Evolutionary conservation across 208 protist genomes (phyloP).

Genomic region (Herpetomonas samuelpessoai): DNA sequence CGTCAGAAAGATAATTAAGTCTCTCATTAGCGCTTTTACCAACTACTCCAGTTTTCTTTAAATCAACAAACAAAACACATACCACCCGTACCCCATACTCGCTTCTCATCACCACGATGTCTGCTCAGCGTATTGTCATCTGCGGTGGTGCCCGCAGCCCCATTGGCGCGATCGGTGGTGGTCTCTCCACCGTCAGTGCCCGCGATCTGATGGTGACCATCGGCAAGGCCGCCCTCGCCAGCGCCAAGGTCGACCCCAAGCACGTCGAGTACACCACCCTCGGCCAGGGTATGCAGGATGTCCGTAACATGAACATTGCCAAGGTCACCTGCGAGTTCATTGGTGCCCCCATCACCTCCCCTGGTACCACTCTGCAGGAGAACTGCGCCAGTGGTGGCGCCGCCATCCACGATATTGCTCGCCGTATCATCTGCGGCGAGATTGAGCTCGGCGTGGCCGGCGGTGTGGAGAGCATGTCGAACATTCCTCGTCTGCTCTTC

Average conservation of each 20-base stretch:
- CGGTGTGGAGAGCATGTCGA: conserved; percentile 65
- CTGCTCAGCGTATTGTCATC: conserved; percentile 36
- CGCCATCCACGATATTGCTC: conserved; percentile 58
- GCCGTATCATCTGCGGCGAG: conserved; percentile 42
- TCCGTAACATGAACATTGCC: conserved; percentile 56
- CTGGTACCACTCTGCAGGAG: conserved; percentile 55
- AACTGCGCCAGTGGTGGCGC: conserved; percentile 63
- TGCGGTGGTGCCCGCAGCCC: conserved; percentile 44
- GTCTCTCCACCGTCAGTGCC: conserved; percentile 27
- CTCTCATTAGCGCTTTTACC: too few species aligned
- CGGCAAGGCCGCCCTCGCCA: conserved; percentile 28
- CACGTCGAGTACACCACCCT: conserved; percentile 54
- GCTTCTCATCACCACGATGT: conserved; percentile 14
- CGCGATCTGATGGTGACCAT: conserved; percentile 30
- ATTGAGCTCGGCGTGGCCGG: conserved; percentile 55
- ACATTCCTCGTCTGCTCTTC: conserved; percentile 53
- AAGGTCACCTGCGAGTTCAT: conserved; percentile 33
- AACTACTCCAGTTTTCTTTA: too few species aligned
- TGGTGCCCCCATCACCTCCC: conserved; percentile 41
- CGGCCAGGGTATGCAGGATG: conserved; percentile 49
- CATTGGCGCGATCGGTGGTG: conserved; percentile 45
- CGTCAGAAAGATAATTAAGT: neutral
- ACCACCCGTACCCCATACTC: too few species aligned
- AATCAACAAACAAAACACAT: too few species aligned
- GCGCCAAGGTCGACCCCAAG: conserved; percentile 37